Evolutionary conservation across 129 eudicot genomes (phyloP), one percentile per base, ranked within the genome.

Genomic region (Solidago caesia): DNA sequence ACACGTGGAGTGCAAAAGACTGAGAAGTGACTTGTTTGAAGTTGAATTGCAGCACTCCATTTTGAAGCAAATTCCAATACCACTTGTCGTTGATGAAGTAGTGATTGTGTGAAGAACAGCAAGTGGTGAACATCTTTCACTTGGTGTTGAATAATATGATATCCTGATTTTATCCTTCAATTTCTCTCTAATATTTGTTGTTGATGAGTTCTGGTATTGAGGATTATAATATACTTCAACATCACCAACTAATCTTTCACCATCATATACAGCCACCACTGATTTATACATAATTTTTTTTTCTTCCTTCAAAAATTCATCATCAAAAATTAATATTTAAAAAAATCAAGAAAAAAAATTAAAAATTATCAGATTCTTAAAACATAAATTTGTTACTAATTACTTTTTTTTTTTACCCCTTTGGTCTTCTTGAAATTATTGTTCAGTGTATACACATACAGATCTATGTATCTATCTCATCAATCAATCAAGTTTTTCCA

Each of bases 121-220:
- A 27, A 95, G 90, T 58, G 99, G 99, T 11, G 94, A 85, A 76
- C 99, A 95, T 73, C 99, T 87, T 73, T 95, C 99, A 78, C 99
- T 91, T 4, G 89, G 83, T 44, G 82, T 82, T 0, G 99, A 89
- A 53, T 75, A 87, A 61, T 89, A 85, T 33, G 82, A 75, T 41
- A 95, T 89, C 84, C 87, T 77, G 76, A 95, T 87, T 79, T 79
- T 79, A 76, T 85, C 96, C 64, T 77, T 84, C 49, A 73, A 51
- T 80, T 70, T 83, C 67, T 76, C 81, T 62, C 73, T 76, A 75
- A 71, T 25, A 16, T 77, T 82, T 78, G 71, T 9, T 64, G 44
- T 82, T 78, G 71, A 10, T 63, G 43, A 73, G 86, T 85, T 75
- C 71, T 63, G 81, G 66, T 41, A 29, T 64, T 33, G 39, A 33